Base-by-base conservation (phyloP, 257 asterid genomes). In the Jacaranda copaia region DNA sequence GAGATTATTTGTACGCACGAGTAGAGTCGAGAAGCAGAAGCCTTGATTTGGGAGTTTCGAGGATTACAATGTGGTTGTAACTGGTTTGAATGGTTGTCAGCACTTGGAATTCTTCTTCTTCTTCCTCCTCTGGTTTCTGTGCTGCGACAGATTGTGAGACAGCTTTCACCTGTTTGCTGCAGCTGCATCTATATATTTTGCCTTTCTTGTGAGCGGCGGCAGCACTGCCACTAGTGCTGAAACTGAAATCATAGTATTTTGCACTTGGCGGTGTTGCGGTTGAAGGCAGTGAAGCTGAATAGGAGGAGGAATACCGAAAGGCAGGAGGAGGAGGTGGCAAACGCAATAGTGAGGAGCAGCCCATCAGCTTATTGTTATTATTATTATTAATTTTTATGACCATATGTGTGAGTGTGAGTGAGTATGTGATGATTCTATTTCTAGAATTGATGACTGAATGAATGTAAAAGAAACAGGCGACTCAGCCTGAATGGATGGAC, bases 1-100 rank as follows among this genome's bases (percentile, higher is more conserved):
- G 51, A 55, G 48, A 35, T 13, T 4, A 15, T 11, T 8, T 19
- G 45, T 18, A 43, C 80, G 16, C 83, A 92, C 97, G 76, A 75
- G 89, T 82, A 38, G 93, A 81, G 75, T 90, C 95, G 46, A 92
- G 97, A 68, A 92, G 93, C 72, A 92, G 86, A 45, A 90, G 73
- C 75, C 88, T 86, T 11, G 94, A 88, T 6, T 85, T 75, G 20
- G 87, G 79, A 45, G 89, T 87, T 19, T 90, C 97, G 6, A 90
- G 78, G 70, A 92, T 90, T 8, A 87, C 74, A 55, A 92, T 86
- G 78, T 79, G 76, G 80, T 92, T 90, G 79, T 85, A 89, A 11
- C 3, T 38, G 81, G 79, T 92, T 19, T 78, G 82, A 8, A 89
- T 56, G 53, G 89, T 85, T 45, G 90, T 66, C 39, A 90, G 70